phyloP scores from a whole-genome alignment of 208 protist genomes.

The Acanthamoeba sp. region DNA sequence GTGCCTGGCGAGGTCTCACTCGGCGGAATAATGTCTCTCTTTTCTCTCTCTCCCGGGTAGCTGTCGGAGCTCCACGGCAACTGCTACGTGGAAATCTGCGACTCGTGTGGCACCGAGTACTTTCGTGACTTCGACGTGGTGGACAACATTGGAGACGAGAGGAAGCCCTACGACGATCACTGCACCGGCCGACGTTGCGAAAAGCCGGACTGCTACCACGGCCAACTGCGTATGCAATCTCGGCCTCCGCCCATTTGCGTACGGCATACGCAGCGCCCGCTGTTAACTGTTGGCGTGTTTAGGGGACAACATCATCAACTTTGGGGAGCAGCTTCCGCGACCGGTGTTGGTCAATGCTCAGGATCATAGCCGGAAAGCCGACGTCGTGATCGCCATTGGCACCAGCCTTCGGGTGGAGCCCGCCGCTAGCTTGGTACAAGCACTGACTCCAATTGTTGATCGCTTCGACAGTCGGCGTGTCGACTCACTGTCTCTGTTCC shows the following conservation, averaged over 20 bases:
- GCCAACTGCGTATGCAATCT: not conserved
- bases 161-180: conserved; percentile 42
- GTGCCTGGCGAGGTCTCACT: too few species aligned
- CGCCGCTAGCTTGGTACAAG: conserved; percentile 40
- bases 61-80: conserved; percentile 79
- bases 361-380: not conserved
- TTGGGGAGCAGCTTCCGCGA: conserved; percentile 73
- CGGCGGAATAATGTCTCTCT: too few species aligned
- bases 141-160: conserved; percentile 13
- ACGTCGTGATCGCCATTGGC: conserved; percentile 49
- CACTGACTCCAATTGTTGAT: too few species aligned
- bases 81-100: conserved; percentile 72
- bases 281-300: too few species aligned
- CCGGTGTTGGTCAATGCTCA: not conserved
- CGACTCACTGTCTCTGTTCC: not conserved
- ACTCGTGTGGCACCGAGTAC: conserved; percentile 57
- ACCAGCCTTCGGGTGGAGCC: conserved; percentile 56
- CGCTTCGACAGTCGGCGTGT: too few species aligned
- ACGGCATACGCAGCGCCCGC: too few species aligned
- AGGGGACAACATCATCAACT: conserved; percentile 76
- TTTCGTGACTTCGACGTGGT: conserved; percentile 65
- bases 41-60: not conserved
- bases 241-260: not conserved
- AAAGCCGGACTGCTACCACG: conserved; percentile 2
- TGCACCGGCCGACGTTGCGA: conserved; percentile 29